These are phyloP conservation scores for Phytopythium delawarense DNA, from an alignment of 352 stramenopile genomes.

Conservation along the genomic window DNA sequence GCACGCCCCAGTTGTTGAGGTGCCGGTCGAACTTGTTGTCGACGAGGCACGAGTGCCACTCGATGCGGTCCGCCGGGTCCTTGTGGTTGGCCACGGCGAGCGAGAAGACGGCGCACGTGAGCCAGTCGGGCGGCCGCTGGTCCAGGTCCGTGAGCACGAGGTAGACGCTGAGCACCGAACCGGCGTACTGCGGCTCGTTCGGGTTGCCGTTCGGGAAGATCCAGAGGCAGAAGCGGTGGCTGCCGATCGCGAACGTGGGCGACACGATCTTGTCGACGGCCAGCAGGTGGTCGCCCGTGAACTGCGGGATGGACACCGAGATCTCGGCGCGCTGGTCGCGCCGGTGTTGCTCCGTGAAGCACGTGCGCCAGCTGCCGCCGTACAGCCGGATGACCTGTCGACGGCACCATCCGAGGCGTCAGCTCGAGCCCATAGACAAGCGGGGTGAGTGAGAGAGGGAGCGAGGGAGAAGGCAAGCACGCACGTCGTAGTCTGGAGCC, in stretches of 20 bases:
- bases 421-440: no score
- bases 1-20: constrained; percentile 81
- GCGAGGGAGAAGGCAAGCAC: constrained; percentile 9
- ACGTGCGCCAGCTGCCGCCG: constrained; percentile 65
- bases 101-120: constrained; percentile 79
- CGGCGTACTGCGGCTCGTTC: constrained; percentile 69
- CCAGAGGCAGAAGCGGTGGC: constrained; percentile 77
- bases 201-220: constrained; percentile 79
- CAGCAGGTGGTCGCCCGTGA: constrained; percentile 25
- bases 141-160: constrained; percentile 75
- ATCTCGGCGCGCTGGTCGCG: constrained; percentile 50
- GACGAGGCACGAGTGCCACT: constrained; percentile 77
- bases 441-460: background rate
- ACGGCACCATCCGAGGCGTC: no score
- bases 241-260: constrained; percentile 64
- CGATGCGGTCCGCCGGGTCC: constrained; percentile 41
- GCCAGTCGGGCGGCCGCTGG: constrained; percentile 44
- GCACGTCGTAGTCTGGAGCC: constrained; percentile 74
- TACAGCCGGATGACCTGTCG: constrained; percentile 36
- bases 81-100: constrained; percentile 52
- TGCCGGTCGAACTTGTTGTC: constrained; percentile 80
- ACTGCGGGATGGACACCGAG: constrained; percentile 50
- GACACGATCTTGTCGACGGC: constrained; percentile 68
- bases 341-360: constrained; percentile 50
- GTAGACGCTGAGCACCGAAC: constrained; percentile 69